These are phyloP conservation scores for Kodamaea alishanica DNA, from an alignment of 1,139 yeast species.

Conservation along the genomic window DNA sequence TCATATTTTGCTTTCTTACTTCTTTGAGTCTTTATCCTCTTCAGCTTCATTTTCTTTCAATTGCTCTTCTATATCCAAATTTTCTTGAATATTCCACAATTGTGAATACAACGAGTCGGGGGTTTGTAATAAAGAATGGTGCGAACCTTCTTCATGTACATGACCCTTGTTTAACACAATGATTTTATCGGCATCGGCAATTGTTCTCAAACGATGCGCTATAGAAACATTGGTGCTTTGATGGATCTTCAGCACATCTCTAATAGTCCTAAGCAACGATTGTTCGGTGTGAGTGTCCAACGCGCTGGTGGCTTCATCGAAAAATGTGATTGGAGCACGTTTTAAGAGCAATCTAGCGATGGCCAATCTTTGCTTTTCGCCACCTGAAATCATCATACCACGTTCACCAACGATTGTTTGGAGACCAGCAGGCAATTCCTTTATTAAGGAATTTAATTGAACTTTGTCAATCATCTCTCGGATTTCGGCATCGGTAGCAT, in stretches of 20 bases:
- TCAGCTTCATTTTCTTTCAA: slow-evolving; percentile 7
- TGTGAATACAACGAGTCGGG: slow-evolving; percentile 63
- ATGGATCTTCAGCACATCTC: slow-evolving; percentile 53
- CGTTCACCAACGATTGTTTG: slow-evolving; percentile 95
- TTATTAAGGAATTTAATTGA: slow-evolving; percentile 59
- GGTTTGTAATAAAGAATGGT: slow-evolving; percentile 52
- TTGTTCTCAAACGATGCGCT: slow-evolving; percentile 91
- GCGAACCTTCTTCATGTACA: slow-evolving; percentile 88
- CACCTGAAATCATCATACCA: slow-evolving; percentile 98
- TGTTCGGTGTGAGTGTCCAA: slow-evolving; percentile 96
- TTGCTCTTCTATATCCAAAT: slow-evolving; percentile 50
- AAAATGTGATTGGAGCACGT: slow-evolving; percentile 83
- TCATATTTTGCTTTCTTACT: background rate
- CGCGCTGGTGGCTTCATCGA: slow-evolving; percentile 97
- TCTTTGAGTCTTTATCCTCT: slow-evolving; percentile 5
- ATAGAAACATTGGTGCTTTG: slow-evolving; percentile 78
- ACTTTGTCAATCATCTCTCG: slow-evolving; percentile 61
- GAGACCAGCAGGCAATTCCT: slow-evolving; percentile 77
- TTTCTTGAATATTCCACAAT: slow-evolving; percentile 92
- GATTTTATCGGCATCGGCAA: slow-evolving; percentile 91
- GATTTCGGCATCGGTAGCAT: slow-evolving; percentile 74
- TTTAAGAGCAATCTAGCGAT: slow-evolving; percentile 84
- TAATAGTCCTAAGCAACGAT: slow-evolving; percentile 68
- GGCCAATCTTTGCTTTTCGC: slow-evolving; percentile 94
- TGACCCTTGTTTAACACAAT: slow-evolving; percentile 77